Conservation (phyloP, 2,329 filamentous ascomycete species). For the Aphanoascus verrucosus region DNA sequence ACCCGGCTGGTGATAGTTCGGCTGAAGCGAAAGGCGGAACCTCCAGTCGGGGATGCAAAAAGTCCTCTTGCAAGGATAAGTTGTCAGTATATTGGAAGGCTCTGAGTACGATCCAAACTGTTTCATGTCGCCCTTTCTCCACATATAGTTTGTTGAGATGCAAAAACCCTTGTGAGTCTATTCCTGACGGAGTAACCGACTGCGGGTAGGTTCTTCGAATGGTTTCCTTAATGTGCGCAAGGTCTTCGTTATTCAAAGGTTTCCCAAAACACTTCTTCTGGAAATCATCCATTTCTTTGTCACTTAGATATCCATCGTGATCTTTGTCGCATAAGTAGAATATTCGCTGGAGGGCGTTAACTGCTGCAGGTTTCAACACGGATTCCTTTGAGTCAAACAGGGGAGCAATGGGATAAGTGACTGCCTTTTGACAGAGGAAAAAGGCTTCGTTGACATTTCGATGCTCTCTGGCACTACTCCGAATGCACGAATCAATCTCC, state of each 20-base stretch:
- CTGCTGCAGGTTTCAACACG: slow-evolving; percentile 74
- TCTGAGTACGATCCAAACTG: slow-evolving; percentile 91
- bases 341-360: slow-evolving; percentile 75
- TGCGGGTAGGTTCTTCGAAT: slow-evolving; percentile 59
- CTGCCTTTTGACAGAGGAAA: slow-evolving; percentile 95
- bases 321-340: slow-evolving; percentile 97
- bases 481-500: slow-evolving; percentile 95
- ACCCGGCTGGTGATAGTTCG: slow-evolving; percentile 85
- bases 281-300: slow-evolving; percentile 82
- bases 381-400: slow-evolving; percentile 93
- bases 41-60: slow-evolving; percentile 86
- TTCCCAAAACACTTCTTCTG: slow-evolving; percentile 90
- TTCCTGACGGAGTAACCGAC: slow-evolving; percentile 56
- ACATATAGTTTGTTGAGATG: slow-evolving; percentile 92
- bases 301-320: slow-evolving; percentile 83
- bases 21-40: slow-evolving; percentile 86
- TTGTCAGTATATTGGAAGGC: slow-evolving; percentile 96
- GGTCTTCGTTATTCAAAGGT: slow-evolving; percentile 64
- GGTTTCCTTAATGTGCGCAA: slow-evolving; percentile 82
- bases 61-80: slow-evolving; percentile 78
- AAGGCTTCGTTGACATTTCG: slow-evolving; percentile 94
- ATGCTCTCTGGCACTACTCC: slow-evolving; percentile 83
- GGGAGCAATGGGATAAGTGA: slow-evolving; percentile 92
- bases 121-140: slow-evolving; percentile 94
- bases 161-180: slow-evolving; percentile 74